Evolutionary conservation across 148 eudicot species (phyloP).

Genomic region (Spergularia bocconei): DNA sequence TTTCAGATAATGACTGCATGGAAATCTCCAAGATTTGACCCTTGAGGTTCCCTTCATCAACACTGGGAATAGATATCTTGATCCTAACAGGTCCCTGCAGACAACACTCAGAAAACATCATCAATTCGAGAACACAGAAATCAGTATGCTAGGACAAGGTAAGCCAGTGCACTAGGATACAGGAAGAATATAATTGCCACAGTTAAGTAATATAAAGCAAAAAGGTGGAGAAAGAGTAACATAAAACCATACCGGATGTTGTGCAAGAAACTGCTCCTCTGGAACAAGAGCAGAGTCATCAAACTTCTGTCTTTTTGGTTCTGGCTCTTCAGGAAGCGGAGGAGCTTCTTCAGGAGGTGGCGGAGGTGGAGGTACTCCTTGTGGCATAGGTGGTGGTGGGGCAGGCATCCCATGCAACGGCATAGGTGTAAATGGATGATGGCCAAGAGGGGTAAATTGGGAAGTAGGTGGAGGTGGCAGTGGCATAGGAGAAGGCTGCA

Average conservation of each 20-base stretch:
- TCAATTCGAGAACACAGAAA: not conserved
- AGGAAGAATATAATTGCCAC: not conserved
- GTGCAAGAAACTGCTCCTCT: slow-evolving; percentile 79
- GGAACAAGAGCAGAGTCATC: slow-evolving; percentile 71
- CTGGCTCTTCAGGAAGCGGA: slow-evolving; percentile 84
- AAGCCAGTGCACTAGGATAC: not conserved
- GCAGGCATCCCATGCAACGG: slow-evolving; percentile 57
- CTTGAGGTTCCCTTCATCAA: slow-evolving; percentile 79
- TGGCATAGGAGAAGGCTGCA: slow-evolving; percentile 46
- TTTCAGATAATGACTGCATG: slow-evolving; percentile 64
- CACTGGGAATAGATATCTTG: slow-evolving; percentile 63
- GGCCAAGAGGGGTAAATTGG: slow-evolving; percentile 60
- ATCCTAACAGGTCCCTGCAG: slow-evolving; percentile 68
- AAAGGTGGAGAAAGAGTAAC: not conserved
- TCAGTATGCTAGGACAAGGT: not conserved
- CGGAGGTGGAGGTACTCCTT: slow-evolving; percentile 79
- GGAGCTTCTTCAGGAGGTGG: slow-evolving; percentile 86
- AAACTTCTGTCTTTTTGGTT: slow-evolving; percentile 75
- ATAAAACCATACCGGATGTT: slow-evolving; percentile 52
- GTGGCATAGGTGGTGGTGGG: slow-evolving; percentile 65
- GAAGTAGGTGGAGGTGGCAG: slow-evolving; percentile 59
- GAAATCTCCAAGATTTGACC: slow-evolving; percentile 66
- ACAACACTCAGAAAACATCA: slow-evolving; percentile 9
- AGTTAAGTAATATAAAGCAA: not conserved
- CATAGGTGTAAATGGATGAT: slow-evolving; percentile 44